phyloP scores from a whole-genome alignment of 2,329 filamentous ascomycete species.

The Fusarium palustre region DNA sequence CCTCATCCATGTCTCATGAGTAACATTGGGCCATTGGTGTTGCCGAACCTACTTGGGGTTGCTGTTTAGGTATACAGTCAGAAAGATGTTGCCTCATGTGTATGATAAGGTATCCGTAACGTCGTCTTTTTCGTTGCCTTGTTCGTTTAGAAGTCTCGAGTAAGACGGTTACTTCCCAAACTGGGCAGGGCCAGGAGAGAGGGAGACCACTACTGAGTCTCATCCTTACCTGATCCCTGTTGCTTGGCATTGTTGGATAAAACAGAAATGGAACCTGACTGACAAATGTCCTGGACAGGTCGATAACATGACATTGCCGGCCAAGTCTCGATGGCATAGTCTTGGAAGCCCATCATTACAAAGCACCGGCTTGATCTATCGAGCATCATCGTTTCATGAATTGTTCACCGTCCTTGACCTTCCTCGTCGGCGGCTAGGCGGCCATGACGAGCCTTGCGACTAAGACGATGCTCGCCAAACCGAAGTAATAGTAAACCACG shows the following conservation, averaged over 20 bases:
- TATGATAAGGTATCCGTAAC: constrained; percentile 7
- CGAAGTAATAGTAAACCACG: background rate
- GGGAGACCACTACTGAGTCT: constrained; percentile 1
- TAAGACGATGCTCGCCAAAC: constrained; percentile 15
- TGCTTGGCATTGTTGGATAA: constrained; percentile 30
- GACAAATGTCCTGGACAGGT: background rate
- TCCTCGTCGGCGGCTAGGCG: background rate
- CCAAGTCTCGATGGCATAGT: background rate
- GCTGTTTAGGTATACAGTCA: background rate
- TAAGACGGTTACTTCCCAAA: background rate
- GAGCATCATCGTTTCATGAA: background rate
- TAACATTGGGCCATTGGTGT: constrained; percentile 1
- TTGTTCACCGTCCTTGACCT: background rate
- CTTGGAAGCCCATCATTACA: background rate
- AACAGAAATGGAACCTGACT: constrained; percentile 21
- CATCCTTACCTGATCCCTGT: constrained; percentile 26
- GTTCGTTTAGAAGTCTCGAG: background rate
- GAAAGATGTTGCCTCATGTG: constrained; percentile 13
- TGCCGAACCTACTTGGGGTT: constrained; percentile 8
- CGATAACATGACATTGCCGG: background rate
- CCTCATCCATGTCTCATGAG: constrained; percentile 2
- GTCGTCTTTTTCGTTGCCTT: constrained; percentile 6
- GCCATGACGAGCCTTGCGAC: background rate
- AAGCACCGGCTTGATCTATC: background rate
- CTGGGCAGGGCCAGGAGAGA: constrained; percentile 4